Evolutionary conservation across 331 rosid genomes (phyloP), one percentile per base, ranked within the genome.

Genomic region (Malus hybrid): DNA sequence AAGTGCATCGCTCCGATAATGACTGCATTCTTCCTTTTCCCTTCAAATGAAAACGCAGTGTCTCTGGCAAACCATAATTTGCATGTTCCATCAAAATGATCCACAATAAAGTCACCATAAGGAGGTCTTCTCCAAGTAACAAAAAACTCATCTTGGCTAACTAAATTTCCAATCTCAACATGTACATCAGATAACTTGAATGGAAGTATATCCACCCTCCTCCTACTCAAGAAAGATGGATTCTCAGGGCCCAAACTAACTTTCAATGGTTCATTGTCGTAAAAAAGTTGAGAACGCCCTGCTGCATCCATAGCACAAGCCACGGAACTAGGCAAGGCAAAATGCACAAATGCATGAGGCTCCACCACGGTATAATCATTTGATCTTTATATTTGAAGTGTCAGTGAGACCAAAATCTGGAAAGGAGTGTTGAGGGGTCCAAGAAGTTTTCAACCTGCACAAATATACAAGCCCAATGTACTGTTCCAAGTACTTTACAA

Each of bases 281-380:
- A 74, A 70, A 87, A 20, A 31, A 90, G 88, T 67, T 83, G 87
- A 73, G 83, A 64, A 63, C 88, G 56, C 19, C 82, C 88, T 1
- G 91, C 89, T 73, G 90, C 92, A 78, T 87, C 75, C 62, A 83
- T 65, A 54, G 86, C 80, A 61, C 69, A 83, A 72, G 73, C 78
- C 62, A 76, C 95, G 48, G 90, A 84, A 7, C 76, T 84, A 5
- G 84, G 74, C 56, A 59, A 14, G 56, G 81, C 86, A 85, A 94
- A 90, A 85, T 94, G 99, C 76, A 94, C 96, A 85, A 94, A 94
- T 36, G 95, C 99, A 77, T 90, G 99, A 42, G 93, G 97, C 76
- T 70, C 82, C 76, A 91, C 95, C 84, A 71, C 83, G 71, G 24
- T 66, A 75, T 79, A 79, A 12, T 81, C 89, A 76, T 84, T 87